Conservation (phyloP, 164 flowering plant species). For the Houttuynia cordata region DNA sequence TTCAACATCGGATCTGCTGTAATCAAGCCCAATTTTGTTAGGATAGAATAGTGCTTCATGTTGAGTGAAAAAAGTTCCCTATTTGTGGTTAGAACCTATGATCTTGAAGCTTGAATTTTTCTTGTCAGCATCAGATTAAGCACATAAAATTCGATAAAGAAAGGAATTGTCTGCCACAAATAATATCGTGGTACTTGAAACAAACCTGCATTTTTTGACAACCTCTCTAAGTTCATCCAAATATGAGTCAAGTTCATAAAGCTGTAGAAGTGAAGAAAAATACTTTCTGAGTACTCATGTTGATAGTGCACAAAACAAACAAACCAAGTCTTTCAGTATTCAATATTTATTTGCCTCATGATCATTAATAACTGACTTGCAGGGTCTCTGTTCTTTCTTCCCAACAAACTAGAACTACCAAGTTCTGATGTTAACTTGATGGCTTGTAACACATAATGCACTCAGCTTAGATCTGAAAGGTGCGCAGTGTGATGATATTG, state of each 20-base stretch:
- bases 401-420: neutral
- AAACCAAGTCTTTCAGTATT: neutral
- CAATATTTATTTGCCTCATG: too few species aligned
- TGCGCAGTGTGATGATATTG: neutral
- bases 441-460: too few species aligned
- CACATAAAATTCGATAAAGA: neutral
- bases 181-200: neutral
- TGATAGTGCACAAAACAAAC: neutral
- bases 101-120: too few species aligned
- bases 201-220: conserved; percentile 85
- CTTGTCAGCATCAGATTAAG: neutral
- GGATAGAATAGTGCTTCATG: too few species aligned
- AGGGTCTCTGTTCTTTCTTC: neutral
- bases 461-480: too few species aligned
- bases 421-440: neutral
- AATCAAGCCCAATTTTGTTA: too few species aligned
- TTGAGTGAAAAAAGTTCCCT: too few species aligned
- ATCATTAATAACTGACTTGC: neutral
- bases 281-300: neutral
- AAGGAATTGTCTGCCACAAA: neutral
- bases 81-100: too few species aligned
- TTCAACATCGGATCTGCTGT: too few species aligned
- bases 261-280: conserved; percentile 32
- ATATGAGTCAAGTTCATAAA: conserved; percentile 52
- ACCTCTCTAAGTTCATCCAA: conserved; percentile 75